These are phyloP conservation scores for Rhodotorula diobovata DNA, from an alignment of 768 basidiomycete species.

Conservation along the genomic window DNA sequence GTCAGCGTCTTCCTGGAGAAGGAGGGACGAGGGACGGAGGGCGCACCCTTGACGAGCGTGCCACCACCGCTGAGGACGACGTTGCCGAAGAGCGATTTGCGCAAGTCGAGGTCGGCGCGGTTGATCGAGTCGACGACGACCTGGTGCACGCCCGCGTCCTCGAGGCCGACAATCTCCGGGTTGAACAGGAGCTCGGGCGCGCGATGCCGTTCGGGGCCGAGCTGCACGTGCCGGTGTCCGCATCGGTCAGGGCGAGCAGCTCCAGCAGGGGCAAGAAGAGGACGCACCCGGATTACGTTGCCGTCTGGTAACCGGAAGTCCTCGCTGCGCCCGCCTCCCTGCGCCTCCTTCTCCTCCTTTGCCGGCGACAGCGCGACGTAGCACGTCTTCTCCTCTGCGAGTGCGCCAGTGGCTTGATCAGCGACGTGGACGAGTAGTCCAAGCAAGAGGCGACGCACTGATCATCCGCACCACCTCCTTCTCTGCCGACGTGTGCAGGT, in stretches of 20 bases:
- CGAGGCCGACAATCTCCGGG: conserved; percentile 90
- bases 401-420: too few species aligned
- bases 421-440: neutral
- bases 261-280: conserved; percentile 1
- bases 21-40: neutral
- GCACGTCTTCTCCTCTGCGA: conserved; percentile 79
- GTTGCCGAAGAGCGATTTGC: conserved; percentile 92
- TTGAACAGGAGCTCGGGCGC: conserved; percentile 98
- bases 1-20: neutral
- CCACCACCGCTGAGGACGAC: conserved; percentile 95
- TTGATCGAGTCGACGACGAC: conserved; percentile 98
- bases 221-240: conserved; percentile 52
- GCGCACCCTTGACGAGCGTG: conserved; percentile 82
- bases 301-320: conserved; percentile 94
- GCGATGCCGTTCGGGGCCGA: conserved; percentile 89
- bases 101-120: conserved; percentile 88
- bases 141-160: conserved; percentile 95
- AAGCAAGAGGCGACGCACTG: conserved; percentile 47
- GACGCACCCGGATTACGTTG: conserved; percentile 74
- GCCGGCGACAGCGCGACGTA: conserved; percentile 86
- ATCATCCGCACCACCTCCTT: conserved; percentile 93
- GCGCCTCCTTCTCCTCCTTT: conserved; percentile 89
- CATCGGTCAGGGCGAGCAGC: neutral
- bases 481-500: conserved; percentile 94
- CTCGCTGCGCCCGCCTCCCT: conserved; percentile 60